Evolutionary conservation across 1,139 yeast species (phyloP), one percentile per base, ranked within the genome.

Genomic region (Trichomonascaceae sp.): DNA sequence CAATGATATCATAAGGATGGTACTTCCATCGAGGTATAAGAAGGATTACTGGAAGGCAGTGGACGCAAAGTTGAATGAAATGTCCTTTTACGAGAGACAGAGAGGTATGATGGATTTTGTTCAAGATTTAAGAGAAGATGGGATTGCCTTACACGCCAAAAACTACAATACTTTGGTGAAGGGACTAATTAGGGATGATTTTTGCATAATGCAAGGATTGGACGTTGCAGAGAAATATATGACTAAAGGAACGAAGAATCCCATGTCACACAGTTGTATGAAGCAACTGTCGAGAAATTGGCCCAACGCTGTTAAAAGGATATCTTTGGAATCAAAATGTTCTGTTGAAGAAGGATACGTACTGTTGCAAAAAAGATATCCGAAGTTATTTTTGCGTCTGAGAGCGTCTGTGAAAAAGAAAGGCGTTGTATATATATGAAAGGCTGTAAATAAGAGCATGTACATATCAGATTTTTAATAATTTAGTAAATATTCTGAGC

Each of bases 91-190:
- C 15, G 55, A 62, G 50, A 62, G 59, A 48, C 60, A 58, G 47
- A 51, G 58, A 7, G 63, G 65, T 22, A 55, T 75, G 15, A 64
- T 71, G 15, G 46, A 59, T 0, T 58, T 68, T 44, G 50, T 74
- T 15, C 58, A 67, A 2, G 66, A 65, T 27, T 59, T 77, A 5
- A 63, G 63, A 19, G 55, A 61, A 1, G 66, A 68, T 15, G 73
- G 74, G 0, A 70, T 76, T 48, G 58, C 70, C 0, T 61, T 79
- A 38, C 71, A 72, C 36, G 75, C 75, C 52, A 57, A 62, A 3
- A 71, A 72, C 38, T 59, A 75, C 65, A 78, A 78, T 58, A 70
- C 72, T 50, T 65, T 75, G 0, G 72, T 74, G 3, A 55, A 60
- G 32, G 64, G 70, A 17, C 53, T 71, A 49, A 57, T 75, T 22